Conservation (phyloP, 495 filamentous ascomycete species). For the Terfezia boudieri region DNA sequence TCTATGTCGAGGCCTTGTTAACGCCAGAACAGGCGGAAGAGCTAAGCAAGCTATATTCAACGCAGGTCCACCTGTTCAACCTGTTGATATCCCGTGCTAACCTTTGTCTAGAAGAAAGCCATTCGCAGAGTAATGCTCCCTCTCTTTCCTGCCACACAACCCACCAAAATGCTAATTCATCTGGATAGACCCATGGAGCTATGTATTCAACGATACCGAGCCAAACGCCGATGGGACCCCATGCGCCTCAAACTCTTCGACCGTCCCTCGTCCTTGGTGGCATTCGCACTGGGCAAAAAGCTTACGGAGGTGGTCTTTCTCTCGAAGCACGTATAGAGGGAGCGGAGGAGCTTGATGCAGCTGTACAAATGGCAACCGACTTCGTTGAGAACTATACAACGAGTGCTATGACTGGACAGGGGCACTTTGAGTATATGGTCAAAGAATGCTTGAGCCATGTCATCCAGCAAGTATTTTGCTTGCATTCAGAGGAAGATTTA, state of each 20-base stretch:
- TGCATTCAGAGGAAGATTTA: constrained; percentile 27
- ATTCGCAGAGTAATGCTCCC: background rate
- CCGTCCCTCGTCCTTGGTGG: constrained; percentile 69
- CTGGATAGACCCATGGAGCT: constrained; percentile 50
- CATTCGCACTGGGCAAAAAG: constrained; percentile 39
- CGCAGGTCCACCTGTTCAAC: background rate
- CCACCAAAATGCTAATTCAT: background rate
- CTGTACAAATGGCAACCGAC: constrained; percentile 36
- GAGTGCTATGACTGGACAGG: constrained; percentile 15
- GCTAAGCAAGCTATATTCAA: background rate
- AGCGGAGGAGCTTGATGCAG: constrained; percentile 20
- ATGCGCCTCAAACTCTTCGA: constrained; percentile 42
- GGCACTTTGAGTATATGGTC: constrained; percentile 46
- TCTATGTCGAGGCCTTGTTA: background rate
- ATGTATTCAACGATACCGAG: constrained; percentile 60
- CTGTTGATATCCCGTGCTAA: background rate
- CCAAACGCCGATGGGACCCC: constrained; percentile 47
- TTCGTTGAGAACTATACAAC: constrained; percentile 22
- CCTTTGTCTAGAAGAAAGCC: background rate
- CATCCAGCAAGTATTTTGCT: constrained; percentile 13
- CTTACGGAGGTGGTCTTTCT: constrained; percentile 40
- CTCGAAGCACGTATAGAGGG: constrained; percentile 31
- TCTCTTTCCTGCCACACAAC: background rate
- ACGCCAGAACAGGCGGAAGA: background rate
- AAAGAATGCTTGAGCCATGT: constrained; percentile 49